phyloP scores from a whole-genome alignment of 2,329 filamentous ascomycete genomes.

The Shiraia bambusicola region DNA sequence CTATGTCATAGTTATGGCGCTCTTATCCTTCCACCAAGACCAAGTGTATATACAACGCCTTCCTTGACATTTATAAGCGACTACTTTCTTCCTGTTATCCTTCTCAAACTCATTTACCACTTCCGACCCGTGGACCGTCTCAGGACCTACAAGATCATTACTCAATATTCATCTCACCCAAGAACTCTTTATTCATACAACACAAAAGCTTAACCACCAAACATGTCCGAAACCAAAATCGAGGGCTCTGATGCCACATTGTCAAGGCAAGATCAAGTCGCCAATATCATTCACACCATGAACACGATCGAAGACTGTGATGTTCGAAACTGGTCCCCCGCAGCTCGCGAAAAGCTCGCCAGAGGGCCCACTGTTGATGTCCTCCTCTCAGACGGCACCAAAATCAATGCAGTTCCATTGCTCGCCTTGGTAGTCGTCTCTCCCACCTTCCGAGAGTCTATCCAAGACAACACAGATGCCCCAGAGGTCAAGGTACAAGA shows the following conservation, averaged over 20 bases:
- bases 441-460: neutral
- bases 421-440: conserved; percentile 2
- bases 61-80: too few relatives aligned
- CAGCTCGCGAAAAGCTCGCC: neutral
- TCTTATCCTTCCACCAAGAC: too few relatives aligned
- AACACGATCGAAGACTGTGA: neutral
- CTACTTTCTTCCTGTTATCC: too few relatives aligned
- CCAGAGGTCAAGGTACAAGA: neutral
- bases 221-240: neutral
- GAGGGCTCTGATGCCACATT: neutral
- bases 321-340: neutral
- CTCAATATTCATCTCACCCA: too few relatives aligned
- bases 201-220: too few relatives aligned
- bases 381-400: neutral
- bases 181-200: too few relatives aligned
- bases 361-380: neutral
- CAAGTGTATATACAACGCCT: too few relatives aligned
- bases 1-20: too few relatives aligned
- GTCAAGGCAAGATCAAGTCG: neutral
- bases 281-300: neutral
- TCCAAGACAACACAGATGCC: neutral
- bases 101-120: too few relatives aligned
- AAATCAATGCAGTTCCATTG: neutral
- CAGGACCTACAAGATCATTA: too few relatives aligned
- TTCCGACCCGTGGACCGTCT: too few relatives aligned